Percentiles rank a stretch among this genome's conserved stretches.
Evolutionary conservation across 2,329 filamentous ascomycete species (phyloP).

Genomic region (Scedosporium apiospermum): DNA sequence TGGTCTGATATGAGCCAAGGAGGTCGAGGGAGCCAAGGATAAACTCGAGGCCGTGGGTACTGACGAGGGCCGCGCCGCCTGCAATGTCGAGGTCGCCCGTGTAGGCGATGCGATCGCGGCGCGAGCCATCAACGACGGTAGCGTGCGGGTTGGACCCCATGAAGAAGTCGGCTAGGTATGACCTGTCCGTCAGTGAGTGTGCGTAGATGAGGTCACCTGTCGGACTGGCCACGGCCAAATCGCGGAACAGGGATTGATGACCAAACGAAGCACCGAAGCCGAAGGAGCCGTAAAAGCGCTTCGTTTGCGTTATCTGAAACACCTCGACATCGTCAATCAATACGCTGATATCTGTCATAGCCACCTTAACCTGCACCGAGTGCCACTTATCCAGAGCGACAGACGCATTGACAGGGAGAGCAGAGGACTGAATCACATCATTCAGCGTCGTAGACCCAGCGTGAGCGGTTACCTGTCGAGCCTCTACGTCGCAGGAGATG

Average conservation of each 20-base stretch:
- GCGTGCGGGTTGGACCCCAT: constrained; percentile 22
- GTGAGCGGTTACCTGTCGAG: constrained; percentile 9
- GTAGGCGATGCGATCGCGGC: constrained; percentile 23
- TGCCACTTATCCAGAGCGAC: constrained; percentile 7
- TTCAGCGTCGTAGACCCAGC: constrained; percentile 1
- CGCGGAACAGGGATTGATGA: constrained; percentile 17
- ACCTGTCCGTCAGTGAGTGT: constrained; percentile 16
- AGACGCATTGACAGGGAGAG: background rate
- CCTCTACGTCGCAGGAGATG: constrained; percentile 15
- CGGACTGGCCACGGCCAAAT: constrained; percentile 10
- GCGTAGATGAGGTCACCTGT: constrained; percentile 14
- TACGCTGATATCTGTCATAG: constrained; percentile 13
- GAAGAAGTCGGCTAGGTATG: constrained; percentile 21
- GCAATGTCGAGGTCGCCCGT: constrained; percentile 22
- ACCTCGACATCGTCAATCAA: constrained; percentile 12
- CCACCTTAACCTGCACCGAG: constrained; percentile 9
- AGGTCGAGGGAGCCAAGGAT: constrained; percentile 18
- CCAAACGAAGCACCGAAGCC: constrained; percentile 21
- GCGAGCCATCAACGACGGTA: constrained; percentile 24
- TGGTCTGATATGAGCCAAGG: constrained; percentile 18
- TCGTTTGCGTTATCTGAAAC: constrained; percentile 17
- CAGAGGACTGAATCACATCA: background rate
- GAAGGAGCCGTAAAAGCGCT: constrained; percentile 19
- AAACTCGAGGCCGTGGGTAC: constrained; percentile 17
- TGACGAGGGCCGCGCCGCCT: constrained; percentile 15